Conservation (phyloP, 768 basidiomycete genomes). For the Galerina marginata region DNA sequence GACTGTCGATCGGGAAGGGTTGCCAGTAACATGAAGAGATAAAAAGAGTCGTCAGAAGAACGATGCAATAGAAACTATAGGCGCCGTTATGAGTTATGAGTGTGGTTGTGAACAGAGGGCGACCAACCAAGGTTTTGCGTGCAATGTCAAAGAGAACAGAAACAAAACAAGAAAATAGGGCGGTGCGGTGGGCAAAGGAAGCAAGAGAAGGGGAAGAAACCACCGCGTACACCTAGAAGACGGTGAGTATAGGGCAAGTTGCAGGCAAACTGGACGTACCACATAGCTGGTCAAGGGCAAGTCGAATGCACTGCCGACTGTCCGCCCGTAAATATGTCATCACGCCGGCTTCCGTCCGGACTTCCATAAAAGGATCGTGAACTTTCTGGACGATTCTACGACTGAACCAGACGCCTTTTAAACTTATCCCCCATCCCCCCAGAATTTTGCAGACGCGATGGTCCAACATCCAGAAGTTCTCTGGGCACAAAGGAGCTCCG, state of each 20-base stretch:
- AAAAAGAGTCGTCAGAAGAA: slow-evolving; percentile 82
- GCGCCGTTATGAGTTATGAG: slow-evolving; percentile 4
- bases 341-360: slow-evolving; percentile 6
- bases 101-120: background rate
- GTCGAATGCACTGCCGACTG: slow-evolving; percentile 1
- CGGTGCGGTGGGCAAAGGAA: slow-evolving; percentile 81
- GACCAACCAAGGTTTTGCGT: slow-evolving; percentile 84
- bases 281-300: slow-evolving; percentile 43
- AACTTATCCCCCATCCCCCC: slow-evolving; percentile 18
- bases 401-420: slow-evolving; percentile 26
- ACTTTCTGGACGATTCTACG: slow-evolving; percentile 52
- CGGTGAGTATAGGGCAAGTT: slow-evolving; percentile 1
- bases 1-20: slow-evolving; percentile 69
- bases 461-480: slow-evolving; percentile 83
- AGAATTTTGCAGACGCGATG: slow-evolving; percentile 37
- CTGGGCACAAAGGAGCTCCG: slow-evolving; percentile 93
- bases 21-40: slow-evolving; percentile 92
- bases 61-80: slow-evolving; percentile 83
- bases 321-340: slow-evolving; percentile 8
- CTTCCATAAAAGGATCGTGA: slow-evolving; percentile 25
- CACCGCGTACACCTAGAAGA: slow-evolving; percentile 80
- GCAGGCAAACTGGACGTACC: slow-evolving; percentile 44
- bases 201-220: slow-evolving; percentile 78
- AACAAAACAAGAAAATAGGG: slow-evolving; percentile 83
- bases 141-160: slow-evolving; percentile 75